phyloP scores from a whole-genome alignment of 768 basidiomycete species.

The Tremella fuciformis region DNA sequence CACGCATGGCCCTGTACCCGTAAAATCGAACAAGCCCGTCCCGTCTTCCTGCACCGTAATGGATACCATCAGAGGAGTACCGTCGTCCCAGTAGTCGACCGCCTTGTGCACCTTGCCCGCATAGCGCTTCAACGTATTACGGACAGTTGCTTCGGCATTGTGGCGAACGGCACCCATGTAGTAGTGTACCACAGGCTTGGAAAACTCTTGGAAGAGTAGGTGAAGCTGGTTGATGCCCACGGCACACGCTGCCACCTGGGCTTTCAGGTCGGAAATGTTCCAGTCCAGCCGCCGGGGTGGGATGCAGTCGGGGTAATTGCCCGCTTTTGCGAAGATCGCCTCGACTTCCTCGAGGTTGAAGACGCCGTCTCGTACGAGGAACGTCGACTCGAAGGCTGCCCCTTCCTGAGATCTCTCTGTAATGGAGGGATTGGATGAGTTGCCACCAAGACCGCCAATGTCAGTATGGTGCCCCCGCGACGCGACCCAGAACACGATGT shows the following conservation, averaged over 20 bases:
- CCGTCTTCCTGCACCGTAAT: constrained; percentile 75
- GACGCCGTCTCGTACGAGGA: constrained; percentile 74
- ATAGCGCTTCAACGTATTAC: constrained; percentile 11
- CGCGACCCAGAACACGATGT: constrained; percentile 28
- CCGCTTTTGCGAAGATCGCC: constrained; percentile 61
- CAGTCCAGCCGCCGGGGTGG: constrained; percentile 51
- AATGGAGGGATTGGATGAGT: constrained; percentile 89
- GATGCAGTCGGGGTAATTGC: constrained; percentile 10
- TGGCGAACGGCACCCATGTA: constrained; percentile 81
- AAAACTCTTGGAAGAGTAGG: constrained; percentile 80
- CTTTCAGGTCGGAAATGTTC: constrained; percentile 62
- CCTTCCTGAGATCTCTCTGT: constrained; percentile 89
- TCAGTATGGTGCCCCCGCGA: constrained; percentile 58
- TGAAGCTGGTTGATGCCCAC: constrained; percentile 84
- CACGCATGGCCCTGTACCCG: constrained; percentile 52
- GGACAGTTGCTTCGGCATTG: constrained; percentile 18
- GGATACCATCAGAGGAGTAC: constrained; percentile 54
- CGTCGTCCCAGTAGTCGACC: constrained; percentile 60
- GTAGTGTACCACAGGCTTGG: constrained; percentile 77
- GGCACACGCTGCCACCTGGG: constrained; percentile 57
- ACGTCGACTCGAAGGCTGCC: constrained; percentile 83
- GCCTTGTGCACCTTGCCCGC: constrained; percentile 6
- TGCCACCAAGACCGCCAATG: constrained; percentile 77
- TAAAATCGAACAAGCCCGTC: constrained; percentile 79
- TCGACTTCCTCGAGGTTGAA: constrained; percentile 71